Conservation (phyloP, 352 stramenopile genomes). For the Phytophthora agathidicida region DNA sequence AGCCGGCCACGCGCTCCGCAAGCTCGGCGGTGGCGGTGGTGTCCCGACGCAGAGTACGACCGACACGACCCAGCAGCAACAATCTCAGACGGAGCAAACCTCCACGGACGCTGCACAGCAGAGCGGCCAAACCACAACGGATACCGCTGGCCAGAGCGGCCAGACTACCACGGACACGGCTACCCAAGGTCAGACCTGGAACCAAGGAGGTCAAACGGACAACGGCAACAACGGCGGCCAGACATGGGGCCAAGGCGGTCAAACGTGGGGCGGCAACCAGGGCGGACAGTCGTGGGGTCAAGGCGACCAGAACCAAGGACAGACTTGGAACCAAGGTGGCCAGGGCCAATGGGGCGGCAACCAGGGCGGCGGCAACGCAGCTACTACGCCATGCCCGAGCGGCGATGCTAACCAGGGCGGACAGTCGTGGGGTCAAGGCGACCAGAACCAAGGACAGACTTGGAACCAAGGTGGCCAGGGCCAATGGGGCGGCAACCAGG, state of each 20-base stretch:
- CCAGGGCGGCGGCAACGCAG: neutral
- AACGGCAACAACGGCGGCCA: neutral
- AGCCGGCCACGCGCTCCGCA: slow-evolving; percentile 3
- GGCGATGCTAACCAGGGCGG: neutral
- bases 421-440: neutral
- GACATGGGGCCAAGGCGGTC: neutral
- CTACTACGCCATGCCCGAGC: neutral
- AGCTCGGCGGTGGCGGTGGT: slow-evolving; percentile 14
- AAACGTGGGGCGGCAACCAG: too few relatives aligned
- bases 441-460: too few relatives aligned
- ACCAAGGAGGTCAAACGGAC: neutral
- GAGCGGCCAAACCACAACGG: neutral
- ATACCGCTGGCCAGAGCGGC: neutral
- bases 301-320: too few relatives aligned
- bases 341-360: neutral
- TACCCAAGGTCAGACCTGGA: neutral
- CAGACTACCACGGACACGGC: neutral
- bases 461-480: slow-evolving; percentile 1
- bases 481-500: neutral
- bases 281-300: neutral
- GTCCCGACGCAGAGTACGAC: slow-evolving; percentile 13
- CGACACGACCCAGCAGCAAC: slow-evolving; percentile 4
- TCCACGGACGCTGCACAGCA: neutral
- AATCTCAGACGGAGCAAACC: slow-evolving; percentile 3
- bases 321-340: neutral